A percentile compares a stretch with the other conserved stretches of the same genome.
Evolutionary conservation across 345 rosid genomes (phyloP).

Genomic region (Corymbia maculata): DNA sequence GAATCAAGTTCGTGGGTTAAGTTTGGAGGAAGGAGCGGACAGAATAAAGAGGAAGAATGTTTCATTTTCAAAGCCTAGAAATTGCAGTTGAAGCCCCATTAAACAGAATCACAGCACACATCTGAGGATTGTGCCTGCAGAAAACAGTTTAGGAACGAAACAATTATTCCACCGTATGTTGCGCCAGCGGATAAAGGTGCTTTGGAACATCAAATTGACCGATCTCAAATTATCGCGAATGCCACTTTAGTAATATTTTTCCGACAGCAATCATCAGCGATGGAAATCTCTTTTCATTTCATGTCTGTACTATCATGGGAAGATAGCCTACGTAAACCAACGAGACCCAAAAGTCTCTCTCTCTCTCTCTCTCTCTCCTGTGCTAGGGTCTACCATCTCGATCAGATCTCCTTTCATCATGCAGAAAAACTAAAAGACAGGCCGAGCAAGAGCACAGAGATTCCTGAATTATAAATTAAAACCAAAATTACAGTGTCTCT

Average conservation of each 20-base stretch:
- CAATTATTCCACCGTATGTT: background rate
- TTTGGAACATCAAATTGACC: background rate
- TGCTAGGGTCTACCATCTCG: background rate
- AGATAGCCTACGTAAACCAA: background rate
- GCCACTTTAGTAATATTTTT: background rate
- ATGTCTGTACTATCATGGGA: background rate
- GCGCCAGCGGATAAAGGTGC: background rate
- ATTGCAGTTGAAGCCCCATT: background rate
- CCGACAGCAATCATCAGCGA: background rate
- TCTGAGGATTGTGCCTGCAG: background rate
- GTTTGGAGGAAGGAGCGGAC: background rate
- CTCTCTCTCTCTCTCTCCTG: background rate
- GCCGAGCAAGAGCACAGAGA: background rate
- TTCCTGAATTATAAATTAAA: no score
- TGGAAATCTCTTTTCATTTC: background rate
- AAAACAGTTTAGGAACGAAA: background rate
- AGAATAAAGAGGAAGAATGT: background rate
- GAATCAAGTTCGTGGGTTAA: background rate
- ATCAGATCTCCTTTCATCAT: background rate
- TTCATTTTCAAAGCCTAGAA: background rate
- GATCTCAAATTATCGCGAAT: background rate
- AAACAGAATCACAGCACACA: background rate
- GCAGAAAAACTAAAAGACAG: background rate
- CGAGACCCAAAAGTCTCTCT: background rate
- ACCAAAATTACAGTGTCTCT: background rate